phyloP scores from a whole-genome alignment of 164 flowering plant species.

The Pachysandra terminalis region DNA sequence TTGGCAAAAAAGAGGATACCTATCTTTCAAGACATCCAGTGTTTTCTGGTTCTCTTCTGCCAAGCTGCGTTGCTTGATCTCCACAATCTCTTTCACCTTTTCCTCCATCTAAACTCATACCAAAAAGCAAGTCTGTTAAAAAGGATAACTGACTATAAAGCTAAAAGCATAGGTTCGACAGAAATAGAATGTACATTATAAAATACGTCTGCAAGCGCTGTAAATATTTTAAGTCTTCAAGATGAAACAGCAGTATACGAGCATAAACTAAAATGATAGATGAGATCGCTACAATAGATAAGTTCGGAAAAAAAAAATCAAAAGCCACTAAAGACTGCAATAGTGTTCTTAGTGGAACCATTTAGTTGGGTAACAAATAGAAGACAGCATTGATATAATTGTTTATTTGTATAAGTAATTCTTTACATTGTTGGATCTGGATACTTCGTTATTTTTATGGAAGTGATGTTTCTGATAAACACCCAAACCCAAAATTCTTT shows the following conservation, averaged over 20 bases:
- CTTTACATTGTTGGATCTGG: no score
- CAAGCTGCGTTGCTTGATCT: slow-evolving; percentile 92
- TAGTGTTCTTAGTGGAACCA: neutral
- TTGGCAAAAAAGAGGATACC: slow-evolving; percentile 38
- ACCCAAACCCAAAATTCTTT: neutral
- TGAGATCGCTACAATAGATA: neutral
- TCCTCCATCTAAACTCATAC: slow-evolving; percentile 77
- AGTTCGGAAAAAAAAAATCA: neutral
- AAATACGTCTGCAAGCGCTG: neutral
- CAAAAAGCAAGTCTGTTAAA: slow-evolving; percentile 4
- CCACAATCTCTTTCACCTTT: slow-evolving; percentile 96
- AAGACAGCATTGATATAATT: neutral
- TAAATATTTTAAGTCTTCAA: neutral
- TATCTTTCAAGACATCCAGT: slow-evolving; percentile 82
- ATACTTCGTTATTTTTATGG: neutral
- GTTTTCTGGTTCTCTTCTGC: slow-evolving; percentile 99
- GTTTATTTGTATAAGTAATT: no score
- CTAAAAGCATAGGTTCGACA: neutral
- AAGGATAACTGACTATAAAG: neutral
- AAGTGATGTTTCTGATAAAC: neutral
- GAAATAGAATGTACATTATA: neutral
- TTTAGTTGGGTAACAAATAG: neutral
- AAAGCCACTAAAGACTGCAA: neutral
- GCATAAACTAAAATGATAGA: neutral
- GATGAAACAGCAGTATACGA: neutral